phyloP scores from a whole-genome alignment of 2,329 filamentous ascomycete species.

The Cladophialophora chaetospira region DNA sequence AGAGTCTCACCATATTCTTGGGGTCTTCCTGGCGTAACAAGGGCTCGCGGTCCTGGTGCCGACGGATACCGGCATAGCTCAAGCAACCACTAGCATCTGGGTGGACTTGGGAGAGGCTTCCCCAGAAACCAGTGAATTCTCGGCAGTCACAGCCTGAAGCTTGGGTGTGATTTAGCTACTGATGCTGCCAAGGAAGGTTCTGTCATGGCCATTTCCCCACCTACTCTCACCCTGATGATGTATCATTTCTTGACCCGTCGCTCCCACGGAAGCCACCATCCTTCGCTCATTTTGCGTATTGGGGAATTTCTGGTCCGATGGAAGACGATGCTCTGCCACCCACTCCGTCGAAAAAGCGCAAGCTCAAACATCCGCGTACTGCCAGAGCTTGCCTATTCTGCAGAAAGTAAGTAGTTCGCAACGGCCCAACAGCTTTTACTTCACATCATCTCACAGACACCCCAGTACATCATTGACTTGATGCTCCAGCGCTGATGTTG shows the following conservation, averaged over 20 bases:
- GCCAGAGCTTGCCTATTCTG: slow-evolving; percentile 31
- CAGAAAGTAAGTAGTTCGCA: slow-evolving; percentile 25
- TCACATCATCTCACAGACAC: neutral
- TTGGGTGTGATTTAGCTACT: too few relatives aligned
- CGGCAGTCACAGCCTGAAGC: too few relatives aligned
- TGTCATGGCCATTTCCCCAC: too few relatives aligned
- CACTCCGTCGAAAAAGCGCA: slow-evolving; percentile 29
- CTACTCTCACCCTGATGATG: too few relatives aligned
- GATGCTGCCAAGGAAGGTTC: too few relatives aligned
- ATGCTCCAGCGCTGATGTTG: neutral
- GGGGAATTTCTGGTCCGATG: too few relatives aligned
- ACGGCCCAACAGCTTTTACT: neutral
- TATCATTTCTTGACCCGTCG: neutral
- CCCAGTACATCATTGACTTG: neutral
- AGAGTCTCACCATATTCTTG: neutral
- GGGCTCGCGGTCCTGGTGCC: too few relatives aligned
- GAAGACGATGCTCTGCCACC: slow-evolving; percentile 15
- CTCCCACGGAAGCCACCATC: slow-evolving; percentile 18
- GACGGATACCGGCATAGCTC: too few relatives aligned
- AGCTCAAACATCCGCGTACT: slow-evolving; percentile 32
- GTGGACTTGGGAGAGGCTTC: too few relatives aligned
- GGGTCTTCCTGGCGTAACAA: neutral
- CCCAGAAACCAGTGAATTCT: too few relatives aligned
- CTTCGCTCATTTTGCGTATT: too few relatives aligned
- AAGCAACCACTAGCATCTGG: too few relatives aligned